These are phyloP conservation scores for Yarrowia sp. DNA, from an alignment of 805 yeast species.

Conservation along the genomic window DNA sequence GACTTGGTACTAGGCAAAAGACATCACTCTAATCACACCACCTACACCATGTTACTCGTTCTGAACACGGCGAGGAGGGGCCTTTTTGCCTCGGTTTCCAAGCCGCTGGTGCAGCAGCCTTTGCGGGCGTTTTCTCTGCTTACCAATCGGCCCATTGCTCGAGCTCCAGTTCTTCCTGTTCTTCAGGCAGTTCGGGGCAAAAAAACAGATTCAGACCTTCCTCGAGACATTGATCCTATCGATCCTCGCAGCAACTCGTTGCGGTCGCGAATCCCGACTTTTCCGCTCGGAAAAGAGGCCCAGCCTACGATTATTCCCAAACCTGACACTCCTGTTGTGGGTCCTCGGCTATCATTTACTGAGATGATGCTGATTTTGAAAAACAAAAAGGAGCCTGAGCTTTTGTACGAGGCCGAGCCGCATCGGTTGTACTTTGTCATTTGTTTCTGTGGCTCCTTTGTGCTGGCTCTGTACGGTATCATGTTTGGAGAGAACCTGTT, in stretches of 20 bases:
- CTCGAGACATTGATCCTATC: conserved; percentile 12
- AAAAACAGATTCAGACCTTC: not conserved
- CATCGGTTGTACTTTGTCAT: conserved; percentile 71
- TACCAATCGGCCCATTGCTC: not conserved
- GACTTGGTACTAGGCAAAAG: too few species aligned
- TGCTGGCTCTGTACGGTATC: conserved; percentile 61
- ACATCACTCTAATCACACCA: too few species aligned
- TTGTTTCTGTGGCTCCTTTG: conserved; percentile 64
- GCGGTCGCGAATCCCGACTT: conserved; percentile 59
- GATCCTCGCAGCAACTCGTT: conserved; percentile 23
- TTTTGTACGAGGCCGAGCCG: conserved; percentile 79
- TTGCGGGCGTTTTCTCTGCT: not conserved
- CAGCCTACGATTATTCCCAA: conserved; percentile 67
- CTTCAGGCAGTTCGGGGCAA: not conserved
- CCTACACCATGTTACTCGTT: not conserved
- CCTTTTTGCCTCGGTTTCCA: not conserved
- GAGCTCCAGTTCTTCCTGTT: not conserved
- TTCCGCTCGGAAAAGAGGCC: conserved; percentile 61
- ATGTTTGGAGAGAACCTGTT: conserved; percentile 54
- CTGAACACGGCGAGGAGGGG: conserved; percentile 10
- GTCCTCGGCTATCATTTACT: conserved; percentile 51
- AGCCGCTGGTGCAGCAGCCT: not conserved
- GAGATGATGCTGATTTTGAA: conserved; percentile 60
- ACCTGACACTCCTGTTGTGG: conserved; percentile 74
- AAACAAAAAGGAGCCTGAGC: conserved; percentile 59